Conservation (phyloP, 495 filamentous ascomycete genomes). For the Annulohypoxylon stygium region DNA sequence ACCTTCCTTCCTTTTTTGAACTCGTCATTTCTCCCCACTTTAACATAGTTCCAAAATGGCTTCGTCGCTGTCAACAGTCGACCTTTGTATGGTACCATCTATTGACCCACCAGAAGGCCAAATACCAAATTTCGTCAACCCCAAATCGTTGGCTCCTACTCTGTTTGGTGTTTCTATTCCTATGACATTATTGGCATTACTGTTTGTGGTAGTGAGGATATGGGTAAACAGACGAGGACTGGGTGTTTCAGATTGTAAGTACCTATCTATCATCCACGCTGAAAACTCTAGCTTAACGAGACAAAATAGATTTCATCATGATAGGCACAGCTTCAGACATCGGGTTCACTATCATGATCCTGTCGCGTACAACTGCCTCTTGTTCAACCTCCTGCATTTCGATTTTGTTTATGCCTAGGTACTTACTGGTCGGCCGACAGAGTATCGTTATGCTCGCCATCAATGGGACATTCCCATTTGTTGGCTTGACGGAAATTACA, state of each 20-base stretch:
- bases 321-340: constrained; percentile 42
- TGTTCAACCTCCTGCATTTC: neutral
- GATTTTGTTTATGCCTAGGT: neutral
- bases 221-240: constrained; percentile 16
- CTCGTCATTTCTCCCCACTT: no score
- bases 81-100: constrained; percentile 6
- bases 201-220: constrained; percentile 6
- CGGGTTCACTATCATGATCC: constrained; percentile 25
- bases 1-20: no score
- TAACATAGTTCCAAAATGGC: neutral
- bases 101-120: constrained; percentile 5
- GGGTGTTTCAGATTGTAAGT: constrained; percentile 22
- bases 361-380: constrained; percentile 4
- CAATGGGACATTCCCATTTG: constrained; percentile 45
- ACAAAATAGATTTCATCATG: constrained; percentile 20
- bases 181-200: neutral
- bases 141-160: constrained; percentile 16
- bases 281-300: neutral
- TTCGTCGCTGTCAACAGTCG: neutral
- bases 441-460: constrained; percentile 35
- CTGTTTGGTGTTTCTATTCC: constrained; percentile 10
- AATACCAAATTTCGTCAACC: constrained; percentile 11
- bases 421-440: neutral
- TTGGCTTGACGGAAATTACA: constrained; percentile 44
- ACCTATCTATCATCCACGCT: neutral